Base-by-base conservation (phyloP, 1,284 basidiomycete genomes). In the Trichosporon faecale region DNA sequence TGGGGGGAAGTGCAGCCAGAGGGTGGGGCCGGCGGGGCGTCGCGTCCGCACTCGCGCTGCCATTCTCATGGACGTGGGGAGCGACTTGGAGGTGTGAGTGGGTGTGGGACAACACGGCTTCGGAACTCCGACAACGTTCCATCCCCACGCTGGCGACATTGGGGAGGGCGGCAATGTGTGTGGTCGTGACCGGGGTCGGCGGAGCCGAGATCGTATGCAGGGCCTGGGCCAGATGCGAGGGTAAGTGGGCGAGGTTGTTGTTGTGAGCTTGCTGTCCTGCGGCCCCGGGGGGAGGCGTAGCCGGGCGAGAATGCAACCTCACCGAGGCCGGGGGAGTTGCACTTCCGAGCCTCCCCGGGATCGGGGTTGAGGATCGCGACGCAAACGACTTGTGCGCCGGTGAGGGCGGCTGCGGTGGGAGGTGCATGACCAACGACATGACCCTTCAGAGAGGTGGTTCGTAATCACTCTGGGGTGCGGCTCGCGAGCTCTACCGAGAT, bases 61-160 rank as follows among this genome's bases (percentile, higher is more conserved):
- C 68, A 12, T 60, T 44, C 61, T 72, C 37, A 25, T 44, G 40
- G 37, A 61, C 27, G 14, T 60, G 52, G 31, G 57, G 44, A n/a
- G 69, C 35, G 55, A 37, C 23, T 25, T 57, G 65, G 55, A 49
- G n/a, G 35, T 71, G 66, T 64, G 57, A 65, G 66, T 71, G 66
- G 52, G 33, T 18, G 63, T 70, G 72, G 18, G 66, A 64, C 25
- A 79, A 68, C 11, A 75, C 76, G 7, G 79, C 76, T 60, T 82
- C 81, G 40, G 78, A 79, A 8, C 78, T 79, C 23, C 78, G 73
- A 60, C 80, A 80, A 60, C 81, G 68, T 65, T 81, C 81, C 81
- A 82, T 81, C 21, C 75, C 75, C 11, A 67, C 55, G 29, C 67
- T 69, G 33, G 65, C 70, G 4, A 71, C 74, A 18, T 77, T 69